Evolutionary conservation across 2,329 filamentous ascomycete genomes (phyloP), one percentile per base, ranked within the genome.

Genomic region (Dothistroma pini): DNA sequence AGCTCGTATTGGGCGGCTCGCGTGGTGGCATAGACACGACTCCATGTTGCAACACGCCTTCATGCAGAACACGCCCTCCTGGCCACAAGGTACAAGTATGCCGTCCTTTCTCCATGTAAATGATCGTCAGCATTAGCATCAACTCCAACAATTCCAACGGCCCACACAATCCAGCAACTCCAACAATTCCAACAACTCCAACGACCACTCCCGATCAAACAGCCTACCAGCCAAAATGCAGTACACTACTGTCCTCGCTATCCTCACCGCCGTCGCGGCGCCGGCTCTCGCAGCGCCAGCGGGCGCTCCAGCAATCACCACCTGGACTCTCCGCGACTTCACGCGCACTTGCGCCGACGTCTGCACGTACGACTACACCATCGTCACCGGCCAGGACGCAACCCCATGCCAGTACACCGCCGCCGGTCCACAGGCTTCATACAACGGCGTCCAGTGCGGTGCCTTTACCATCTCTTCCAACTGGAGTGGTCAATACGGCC

Each of bases 291-390:
- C 50, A 53, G 25, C 31, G 4, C 50, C 50, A 2, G 50, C 50
- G 3, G 50, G 22, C 22, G 48, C 48, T 29, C 48, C 48, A 29
- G 38, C 38, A 16, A 44, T 44, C 51, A 57, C 62, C n/a, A 57
- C 55, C n/a, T 67, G 65, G 66, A 66, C 66, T 14, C 59, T 67
- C 56, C 54, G 62, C 25, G 59, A 63, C 58, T 67, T 68, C 64
- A 62, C 62, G 19, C 65, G 66, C 44, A 56, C 51, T 41, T 68
- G 66, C 60, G 56, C 34, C 49, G 29, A n/a, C 29, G 61, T 50
- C 49, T 51, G 49, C 58, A 57, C 54, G 44, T 59, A 55, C 51
- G 34, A 44, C 51, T 59, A 49, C 57, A 38, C 19, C 51, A 50
- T 59, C 52, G 50, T 49, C 57, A 29, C 53, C 52, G 51, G 52